These are phyloP conservation scores for Solanum sejunctum DNA, from an alignment of 257 asterid species.

Conservation along the genomic window DNA sequence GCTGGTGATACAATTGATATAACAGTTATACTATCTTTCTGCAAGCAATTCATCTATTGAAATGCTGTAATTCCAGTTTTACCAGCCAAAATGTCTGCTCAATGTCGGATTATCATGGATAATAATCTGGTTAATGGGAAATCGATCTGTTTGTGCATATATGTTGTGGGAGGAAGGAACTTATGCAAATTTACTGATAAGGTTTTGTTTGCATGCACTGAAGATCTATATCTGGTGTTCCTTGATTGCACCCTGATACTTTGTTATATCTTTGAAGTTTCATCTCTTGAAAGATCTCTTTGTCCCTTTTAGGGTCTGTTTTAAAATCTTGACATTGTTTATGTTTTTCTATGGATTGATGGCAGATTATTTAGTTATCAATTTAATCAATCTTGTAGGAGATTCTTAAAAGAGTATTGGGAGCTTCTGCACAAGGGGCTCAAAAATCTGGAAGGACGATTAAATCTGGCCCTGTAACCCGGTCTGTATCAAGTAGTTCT, in stretches of 20 bases:
- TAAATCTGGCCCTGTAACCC: slow-evolving; percentile 11
- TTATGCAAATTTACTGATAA: background rate
- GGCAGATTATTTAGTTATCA: background rate
- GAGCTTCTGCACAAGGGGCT: slow-evolving; percentile 27
- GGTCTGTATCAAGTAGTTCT: slow-evolving; percentile 32
- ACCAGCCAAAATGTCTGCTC: background rate
- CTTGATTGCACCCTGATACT: background rate
- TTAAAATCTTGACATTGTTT: background rate
- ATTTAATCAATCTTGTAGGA: slow-evolving; percentile 28
- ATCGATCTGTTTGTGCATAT: background rate
- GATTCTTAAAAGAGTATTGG: slow-evolving; percentile 56
- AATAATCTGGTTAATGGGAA: background rate
- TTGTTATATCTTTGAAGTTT: background rate
- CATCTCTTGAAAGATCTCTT: background rate
- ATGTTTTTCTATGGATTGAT: slow-evolving; percentile 2
- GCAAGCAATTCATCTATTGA: background rate
- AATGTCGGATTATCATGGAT: background rate
- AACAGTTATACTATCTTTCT: background rate
- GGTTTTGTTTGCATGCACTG: background rate
- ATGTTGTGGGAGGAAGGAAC: background rate
- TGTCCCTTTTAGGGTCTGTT: slow-evolving; percentile 5
- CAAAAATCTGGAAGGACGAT: slow-evolving; percentile 26
- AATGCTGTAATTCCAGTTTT: background rate
- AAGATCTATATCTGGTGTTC: background rate
- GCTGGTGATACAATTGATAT: background rate